phyloP scores from a whole-genome alignment of 164 flowering plant species.

The Dillenia turbinata region DNA sequence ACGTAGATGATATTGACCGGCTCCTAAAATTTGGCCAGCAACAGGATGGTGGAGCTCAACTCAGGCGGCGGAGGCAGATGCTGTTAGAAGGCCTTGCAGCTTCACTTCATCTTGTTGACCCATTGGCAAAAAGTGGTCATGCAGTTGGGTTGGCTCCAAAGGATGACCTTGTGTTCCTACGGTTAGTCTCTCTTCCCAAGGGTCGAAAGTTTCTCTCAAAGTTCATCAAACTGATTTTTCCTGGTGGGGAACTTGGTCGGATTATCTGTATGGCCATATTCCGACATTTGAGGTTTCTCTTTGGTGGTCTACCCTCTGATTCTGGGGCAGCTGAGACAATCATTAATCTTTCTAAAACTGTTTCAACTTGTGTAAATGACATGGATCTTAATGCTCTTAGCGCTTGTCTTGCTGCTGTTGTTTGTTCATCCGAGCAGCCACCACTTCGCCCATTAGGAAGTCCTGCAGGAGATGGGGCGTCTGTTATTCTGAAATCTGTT shows the following conservation, averaged over 20 bases:
- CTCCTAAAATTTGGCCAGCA: conserved; percentile 60
- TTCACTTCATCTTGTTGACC: conserved; percentile 87
- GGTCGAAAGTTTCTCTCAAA: conserved; percentile 74
- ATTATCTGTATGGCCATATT: conserved; percentile 91
- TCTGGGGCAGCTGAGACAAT: conserved; percentile 53
- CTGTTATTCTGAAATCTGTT: conserved; percentile 60
- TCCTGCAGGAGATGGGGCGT: conserved; percentile 84
- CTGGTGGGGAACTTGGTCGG: conserved; percentile 71
- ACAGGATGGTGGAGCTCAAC: conserved; percentile 78
- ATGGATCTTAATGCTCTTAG: conserved; percentile 88
- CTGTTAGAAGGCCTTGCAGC: conserved; percentile 82
- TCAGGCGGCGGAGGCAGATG: conserved; percentile 65
- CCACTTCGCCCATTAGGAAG: conserved; percentile 94
- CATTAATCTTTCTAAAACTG: conserved; percentile 45
- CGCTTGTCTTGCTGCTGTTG: conserved; percentile 91
- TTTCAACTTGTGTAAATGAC: conserved; percentile 44
- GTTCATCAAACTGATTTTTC: conserved; percentile 68
- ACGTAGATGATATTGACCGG: conserved; percentile 93
- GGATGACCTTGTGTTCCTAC: conserved; percentile 80
- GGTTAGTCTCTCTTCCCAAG: conserved; percentile 83
- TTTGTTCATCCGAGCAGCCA: conserved; percentile 89
- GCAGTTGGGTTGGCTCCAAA: conserved; percentile 44
- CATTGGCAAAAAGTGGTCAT: conserved; percentile 58
- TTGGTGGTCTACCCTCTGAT: conserved; percentile 71
- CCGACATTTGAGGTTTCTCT: conserved; percentile 85